Conservation (phyloP, 2,329 filamentous ascomycete species). For the Fusarium buxicola region DNA sequence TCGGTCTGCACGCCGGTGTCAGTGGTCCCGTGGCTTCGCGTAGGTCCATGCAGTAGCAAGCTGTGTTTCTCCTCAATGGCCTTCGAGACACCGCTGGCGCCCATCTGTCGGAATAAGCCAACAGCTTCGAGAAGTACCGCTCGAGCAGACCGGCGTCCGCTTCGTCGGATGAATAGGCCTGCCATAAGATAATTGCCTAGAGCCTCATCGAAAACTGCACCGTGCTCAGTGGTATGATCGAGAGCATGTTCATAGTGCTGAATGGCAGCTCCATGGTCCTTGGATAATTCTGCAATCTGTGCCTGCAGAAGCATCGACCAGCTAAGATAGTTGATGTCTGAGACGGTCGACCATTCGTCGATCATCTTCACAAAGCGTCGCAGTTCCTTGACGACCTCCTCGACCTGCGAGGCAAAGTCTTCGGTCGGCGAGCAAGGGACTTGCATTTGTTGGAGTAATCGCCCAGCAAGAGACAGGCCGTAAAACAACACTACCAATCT, state of each 20-base stretch:
- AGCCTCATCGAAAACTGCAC: constrained; percentile 77
- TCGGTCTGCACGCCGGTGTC: constrained; percentile 79
- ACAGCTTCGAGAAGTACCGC: constrained; percentile 76
- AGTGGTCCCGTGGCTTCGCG: constrained; percentile 66
- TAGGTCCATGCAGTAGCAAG: constrained; percentile 72
- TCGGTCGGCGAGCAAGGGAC: constrained; percentile 59
- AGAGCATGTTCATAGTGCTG: constrained; percentile 75
- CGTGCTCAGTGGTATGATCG: constrained; percentile 76
- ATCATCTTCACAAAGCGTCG: constrained; percentile 69
- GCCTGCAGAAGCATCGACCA: constrained; percentile 78
- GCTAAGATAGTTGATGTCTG: constrained; percentile 76
- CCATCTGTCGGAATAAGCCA: constrained; percentile 74
- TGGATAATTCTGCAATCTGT: constrained; percentile 72
- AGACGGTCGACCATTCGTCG: constrained; percentile 71
- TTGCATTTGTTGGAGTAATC: constrained; percentile 61
- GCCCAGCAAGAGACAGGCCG: constrained; percentile 66
- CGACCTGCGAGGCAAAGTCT: constrained; percentile 56
- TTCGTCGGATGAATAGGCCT: constrained; percentile 74
- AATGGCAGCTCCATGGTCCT: constrained; percentile 68
- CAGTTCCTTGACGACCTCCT: constrained; percentile 65
- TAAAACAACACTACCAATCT: constrained; percentile 70
- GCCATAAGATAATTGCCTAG: constrained; percentile 80
- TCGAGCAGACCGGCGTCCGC: constrained; percentile 74
- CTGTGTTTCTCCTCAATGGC: constrained; percentile 76
- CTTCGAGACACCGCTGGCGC: constrained; percentile 75